Conservation (phyloP, 2,329 filamentous ascomycete species). For the Aquanectria penicillioides region DNA sequence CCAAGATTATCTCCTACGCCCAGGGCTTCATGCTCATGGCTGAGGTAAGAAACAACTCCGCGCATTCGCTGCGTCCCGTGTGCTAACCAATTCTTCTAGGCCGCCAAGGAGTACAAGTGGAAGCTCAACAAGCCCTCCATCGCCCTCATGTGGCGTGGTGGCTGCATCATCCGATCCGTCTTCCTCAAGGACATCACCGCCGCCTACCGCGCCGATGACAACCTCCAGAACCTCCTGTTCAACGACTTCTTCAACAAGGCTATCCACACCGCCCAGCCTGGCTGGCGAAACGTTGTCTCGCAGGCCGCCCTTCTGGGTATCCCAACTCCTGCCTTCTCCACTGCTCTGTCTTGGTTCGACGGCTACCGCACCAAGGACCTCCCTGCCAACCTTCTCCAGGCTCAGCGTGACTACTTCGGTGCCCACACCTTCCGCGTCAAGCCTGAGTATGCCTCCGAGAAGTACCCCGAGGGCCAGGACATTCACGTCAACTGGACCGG, state of each 20-base stretch:
- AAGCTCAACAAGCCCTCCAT: constrained; percentile 99
- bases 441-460: constrained; percentile 78
- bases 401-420: constrained; percentile 99
- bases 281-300: constrained; percentile 91
- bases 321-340: constrained; percentile 95
- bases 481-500: constrained; percentile 99
- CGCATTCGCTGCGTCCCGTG: neutral
- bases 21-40: constrained; percentile 99
- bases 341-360: constrained; percentile 97
- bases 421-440: constrained; percentile 91
- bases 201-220: constrained; percentile 92
- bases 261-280: constrained; percentile 93
- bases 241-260: constrained; percentile 99
- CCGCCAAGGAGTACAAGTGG: constrained; percentile 95
- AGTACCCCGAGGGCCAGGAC: constrained; percentile 86
- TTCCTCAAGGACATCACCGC: constrained; percentile 99
- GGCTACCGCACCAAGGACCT: constrained; percentile 97
- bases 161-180: constrained; percentile 99
- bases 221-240: constrained; percentile 98
- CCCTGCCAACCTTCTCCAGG: constrained; percentile 97
- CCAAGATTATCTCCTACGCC: constrained; percentile 99
- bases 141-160: constrained; percentile 99
- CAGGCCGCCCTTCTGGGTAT: constrained; percentile 95
- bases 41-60: constrained; percentile 69
- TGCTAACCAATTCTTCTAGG: constrained; percentile 59